These are phyloP conservation scores for Dactylonectria macrodidyma DNA, from an alignment of 2,329 filamentous ascomycete genomes.

Conservation along the genomic window DNA sequence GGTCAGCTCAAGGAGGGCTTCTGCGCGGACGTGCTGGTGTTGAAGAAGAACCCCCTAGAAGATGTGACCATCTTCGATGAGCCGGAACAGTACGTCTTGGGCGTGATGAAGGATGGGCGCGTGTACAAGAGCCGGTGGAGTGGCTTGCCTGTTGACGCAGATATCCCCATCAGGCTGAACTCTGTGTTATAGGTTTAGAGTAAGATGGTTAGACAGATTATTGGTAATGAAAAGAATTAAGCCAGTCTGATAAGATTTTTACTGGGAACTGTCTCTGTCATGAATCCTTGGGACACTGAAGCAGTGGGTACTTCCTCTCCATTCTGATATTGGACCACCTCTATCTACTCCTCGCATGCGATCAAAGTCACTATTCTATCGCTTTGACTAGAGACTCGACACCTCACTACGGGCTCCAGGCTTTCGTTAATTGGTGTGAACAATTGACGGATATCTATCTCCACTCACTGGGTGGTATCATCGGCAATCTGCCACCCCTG, in stretches of 20 bases:
- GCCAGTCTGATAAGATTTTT: neutral
- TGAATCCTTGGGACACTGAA: too few relatives aligned
- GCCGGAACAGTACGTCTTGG: constrained; percentile 62
- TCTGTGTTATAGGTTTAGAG: neutral
- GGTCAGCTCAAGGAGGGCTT: constrained; percentile 66
- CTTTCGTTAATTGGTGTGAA: neutral
- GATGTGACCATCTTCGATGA: constrained; percentile 65
- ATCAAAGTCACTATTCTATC: neutral
- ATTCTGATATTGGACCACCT: too few relatives aligned
- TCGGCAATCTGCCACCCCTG: constrained; percentile 23
- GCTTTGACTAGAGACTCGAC: neutral
- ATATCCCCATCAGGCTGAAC: constrained; percentile 27
- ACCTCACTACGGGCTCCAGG: neutral
- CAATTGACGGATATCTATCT: neutral
- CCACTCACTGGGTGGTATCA: neutral
- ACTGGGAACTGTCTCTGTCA: neutral
- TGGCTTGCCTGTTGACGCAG: constrained; percentile 36
- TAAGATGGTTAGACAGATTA: neutral
- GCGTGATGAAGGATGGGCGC: constrained; percentile 67
- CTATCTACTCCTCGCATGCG: neutral
- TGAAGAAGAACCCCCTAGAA: constrained; percentile 67
- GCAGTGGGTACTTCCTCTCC: too few relatives aligned
- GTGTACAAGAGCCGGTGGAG: constrained; percentile 42
- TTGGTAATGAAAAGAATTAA: neutral
- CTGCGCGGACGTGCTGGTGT: constrained; percentile 65